A percentile compares a stretch with the other conserved stretches of the same genome.
These are phyloP conservation scores for Melampsora occidentalis DNA, from an alignment of 1,284 basidiomycete genomes.

Conservation along the genomic window DNA sequence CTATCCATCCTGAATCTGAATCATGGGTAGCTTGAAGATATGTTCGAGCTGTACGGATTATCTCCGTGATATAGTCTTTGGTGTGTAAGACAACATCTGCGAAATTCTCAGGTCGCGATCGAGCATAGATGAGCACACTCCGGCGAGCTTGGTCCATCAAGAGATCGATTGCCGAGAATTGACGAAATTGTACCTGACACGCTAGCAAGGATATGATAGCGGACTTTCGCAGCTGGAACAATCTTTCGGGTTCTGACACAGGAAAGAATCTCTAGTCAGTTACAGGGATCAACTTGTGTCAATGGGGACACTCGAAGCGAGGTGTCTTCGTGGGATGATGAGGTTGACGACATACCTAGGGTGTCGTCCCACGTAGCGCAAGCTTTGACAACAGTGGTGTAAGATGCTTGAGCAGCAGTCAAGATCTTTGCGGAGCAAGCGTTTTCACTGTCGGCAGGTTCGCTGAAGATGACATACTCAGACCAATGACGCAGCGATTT, in stretches of 20 bases:
- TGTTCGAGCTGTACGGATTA: conserved; percentile 24
- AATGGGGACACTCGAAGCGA: conserved; percentile 4
- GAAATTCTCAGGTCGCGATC: conserved; percentile 4
- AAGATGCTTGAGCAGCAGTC: conserved; percentile 32
- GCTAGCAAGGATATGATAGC: conserved; percentile 21
- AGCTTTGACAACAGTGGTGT: conserved; percentile 33
- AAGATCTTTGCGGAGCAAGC: conserved; percentile 21
- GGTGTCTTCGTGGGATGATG: not conserved
- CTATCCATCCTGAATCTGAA: conserved; percentile 28
- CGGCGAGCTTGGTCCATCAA: conserved; percentile 39
- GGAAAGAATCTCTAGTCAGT: conserved; percentile 16
- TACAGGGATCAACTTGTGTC: not conserved
- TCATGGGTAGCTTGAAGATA: conserved; percentile 17
- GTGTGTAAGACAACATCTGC: conserved; percentile 27
- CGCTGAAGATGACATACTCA: not conserved
- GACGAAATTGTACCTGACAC: conserved; percentile 14
- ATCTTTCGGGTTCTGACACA: conserved; percentile 31
- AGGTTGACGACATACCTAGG: conserved; percentile 25
- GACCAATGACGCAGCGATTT: conserved; percentile 26
- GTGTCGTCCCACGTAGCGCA: conserved; percentile 36
- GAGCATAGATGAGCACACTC: conserved; percentile 32
- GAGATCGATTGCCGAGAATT: conserved; percentile 13
- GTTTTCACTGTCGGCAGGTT: not conserved
- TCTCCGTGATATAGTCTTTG: conserved; percentile 25
- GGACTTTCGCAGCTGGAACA: conserved; percentile 37